Percentiles rank a stretch among this genome's conserved stretches.
Conservation (phyloP, 345 rosid genomes). For the Geranium rotundifolium region DNA sequence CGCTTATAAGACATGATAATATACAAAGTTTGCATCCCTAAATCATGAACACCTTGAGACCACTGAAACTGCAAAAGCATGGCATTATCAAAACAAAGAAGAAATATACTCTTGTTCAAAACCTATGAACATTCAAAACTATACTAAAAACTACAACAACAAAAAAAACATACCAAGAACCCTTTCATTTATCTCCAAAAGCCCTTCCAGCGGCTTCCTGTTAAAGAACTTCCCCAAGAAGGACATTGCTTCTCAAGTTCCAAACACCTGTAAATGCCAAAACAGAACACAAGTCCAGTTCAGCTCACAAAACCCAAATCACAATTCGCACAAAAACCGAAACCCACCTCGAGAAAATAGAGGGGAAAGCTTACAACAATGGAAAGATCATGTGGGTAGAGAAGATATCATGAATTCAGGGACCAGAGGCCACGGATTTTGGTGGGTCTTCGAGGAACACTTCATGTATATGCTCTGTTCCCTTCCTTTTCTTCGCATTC, state of each 20-base stretch:
- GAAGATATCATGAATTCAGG: neutral
- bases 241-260: slow-evolving; percentile 34
- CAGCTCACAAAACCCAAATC: neutral
- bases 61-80: neutral
- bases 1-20: too few species aligned
- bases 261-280: slow-evolving; percentile 1
- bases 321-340: neutral
- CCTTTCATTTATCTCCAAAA: slow-evolving; percentile 73
- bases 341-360: neutral
- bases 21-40: neutral
- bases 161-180: slow-evolving; percentile 44
- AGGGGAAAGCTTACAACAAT: neutral
- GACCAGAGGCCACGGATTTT: neutral
- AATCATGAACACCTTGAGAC: too few species aligned
- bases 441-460: neutral
- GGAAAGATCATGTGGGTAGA: neutral
- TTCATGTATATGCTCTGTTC: neutral
- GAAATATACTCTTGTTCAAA: too few species aligned
- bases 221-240: slow-evolving; percentile 60
- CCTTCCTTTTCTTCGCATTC: neutral
- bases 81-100: neutral
- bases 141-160: neutral
- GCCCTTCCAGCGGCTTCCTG: slow-evolving; percentile 66
- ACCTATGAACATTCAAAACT: neutral
- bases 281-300: neutral